These are phyloP conservation scores for Sechiopsis laciniata DNA, from an alignment of 306 rosid genomes.

Conservation along the genomic window DNA sequence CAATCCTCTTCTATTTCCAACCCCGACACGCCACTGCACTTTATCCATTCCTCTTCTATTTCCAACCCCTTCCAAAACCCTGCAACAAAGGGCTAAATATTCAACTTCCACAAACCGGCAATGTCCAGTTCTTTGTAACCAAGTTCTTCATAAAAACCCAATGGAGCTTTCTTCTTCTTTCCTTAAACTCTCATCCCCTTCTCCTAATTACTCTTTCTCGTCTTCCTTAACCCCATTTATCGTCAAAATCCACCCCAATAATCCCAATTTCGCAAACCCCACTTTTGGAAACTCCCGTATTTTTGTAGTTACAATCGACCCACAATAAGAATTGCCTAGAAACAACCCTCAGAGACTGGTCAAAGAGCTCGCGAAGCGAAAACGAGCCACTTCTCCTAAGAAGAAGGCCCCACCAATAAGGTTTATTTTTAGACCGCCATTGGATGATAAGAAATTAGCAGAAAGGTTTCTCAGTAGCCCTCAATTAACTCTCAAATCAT, in stretches of 20 bases:
- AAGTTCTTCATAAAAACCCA: background rate
- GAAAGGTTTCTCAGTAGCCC: conserved; percentile 85
- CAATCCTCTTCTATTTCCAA: background rate
- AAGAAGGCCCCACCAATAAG: conserved; percentile 59
- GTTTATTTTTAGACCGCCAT: conserved; percentile 68
- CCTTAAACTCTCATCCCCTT: conserved; percentile 31
- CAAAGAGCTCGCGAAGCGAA: conserved; percentile 83
- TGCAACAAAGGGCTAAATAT: conserved; percentile 1
- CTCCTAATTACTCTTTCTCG: conserved; percentile 41
- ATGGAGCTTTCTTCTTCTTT: conserved; percentile 84
- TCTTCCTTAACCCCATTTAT: conserved; percentile 46
- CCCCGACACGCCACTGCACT: conserved; percentile 1
- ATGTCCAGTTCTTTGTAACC: background rate
- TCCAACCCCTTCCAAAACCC: conserved; percentile 18
- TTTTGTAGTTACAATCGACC: conserved; percentile 58
- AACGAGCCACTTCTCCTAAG: conserved; percentile 60
- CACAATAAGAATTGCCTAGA: conserved; percentile 54
- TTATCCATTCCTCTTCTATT: conserved; percentile 7
- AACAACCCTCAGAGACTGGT: conserved; percentile 86
- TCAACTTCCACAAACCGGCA: background rate
- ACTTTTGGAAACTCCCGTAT: conserved; percentile 28
- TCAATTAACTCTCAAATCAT: conserved; percentile 67
- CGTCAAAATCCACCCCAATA: conserved; percentile 33
- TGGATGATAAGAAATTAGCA: conserved; percentile 71
- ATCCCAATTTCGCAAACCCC: conserved; percentile 28